These are phyloP conservation scores for Debaryomyces coudertii DNA, from an alignment of 1,139 yeast species.

Conservation along the genomic window DNA sequence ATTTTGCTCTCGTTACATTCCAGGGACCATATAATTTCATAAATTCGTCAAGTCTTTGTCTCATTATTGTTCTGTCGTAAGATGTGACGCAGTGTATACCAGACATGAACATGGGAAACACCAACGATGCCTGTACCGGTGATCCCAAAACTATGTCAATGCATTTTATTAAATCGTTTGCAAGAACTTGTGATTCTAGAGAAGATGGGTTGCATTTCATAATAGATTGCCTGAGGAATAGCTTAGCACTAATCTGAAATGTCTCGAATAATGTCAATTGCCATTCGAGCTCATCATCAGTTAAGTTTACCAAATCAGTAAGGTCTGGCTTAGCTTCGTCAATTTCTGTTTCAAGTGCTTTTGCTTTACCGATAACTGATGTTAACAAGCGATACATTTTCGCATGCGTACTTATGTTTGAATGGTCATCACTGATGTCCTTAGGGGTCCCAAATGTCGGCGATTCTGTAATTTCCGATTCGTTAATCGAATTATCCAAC, in stretches of 20 bases:
- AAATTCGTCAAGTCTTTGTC: slow-evolving; percentile 55
- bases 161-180: slow-evolving; percentile 56
- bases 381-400: slow-evolving; percentile 26
- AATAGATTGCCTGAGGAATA: slow-evolving; percentile 69
- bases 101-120: slow-evolving; percentile 77
- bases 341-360: slow-evolving; percentile 51
- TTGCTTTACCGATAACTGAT: slow-evolving; percentile 40
- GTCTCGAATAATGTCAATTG: slow-evolving; percentile 75
- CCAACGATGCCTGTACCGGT: slow-evolving; percentile 69
- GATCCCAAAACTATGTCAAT: slow-evolving; percentile 67
- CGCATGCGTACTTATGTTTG: slow-evolving; percentile 33
- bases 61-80: slow-evolving; percentile 54
- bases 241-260: slow-evolving; percentile 68
- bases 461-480: slow-evolving; percentile 1
- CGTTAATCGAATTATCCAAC: background rate
- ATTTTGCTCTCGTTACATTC: slow-evolving; percentile 63
- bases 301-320: slow-evolving; percentile 48
- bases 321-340: slow-evolving; percentile 58
- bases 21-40: slow-evolving; percentile 67
- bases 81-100: slow-evolving; percentile 66
- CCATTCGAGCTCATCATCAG: slow-evolving; percentile 59
- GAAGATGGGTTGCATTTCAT: slow-evolving; percentile 62
- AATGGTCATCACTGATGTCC: slow-evolving; percentile 19
- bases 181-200: slow-evolving; percentile 63
- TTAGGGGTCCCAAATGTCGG: slow-evolving; percentile 13